Conservation (phyloP, 306 rosid species). For the Fragaria ananassa region DNA sequence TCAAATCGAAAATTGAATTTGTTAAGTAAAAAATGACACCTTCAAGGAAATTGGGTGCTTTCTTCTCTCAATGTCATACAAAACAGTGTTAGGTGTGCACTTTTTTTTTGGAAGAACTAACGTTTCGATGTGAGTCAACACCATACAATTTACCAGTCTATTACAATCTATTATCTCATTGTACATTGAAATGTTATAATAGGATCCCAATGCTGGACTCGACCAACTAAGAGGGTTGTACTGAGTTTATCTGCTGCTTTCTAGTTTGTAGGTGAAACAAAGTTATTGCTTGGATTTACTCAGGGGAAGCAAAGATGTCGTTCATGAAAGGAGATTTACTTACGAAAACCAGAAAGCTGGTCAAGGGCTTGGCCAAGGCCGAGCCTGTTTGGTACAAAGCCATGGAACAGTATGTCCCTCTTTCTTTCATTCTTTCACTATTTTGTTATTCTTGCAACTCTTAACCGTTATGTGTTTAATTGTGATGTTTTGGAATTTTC, state of each 20-base stretch:
- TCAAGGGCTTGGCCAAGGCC: constrained; percentile 74
- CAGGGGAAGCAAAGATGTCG: constrained; percentile 48
- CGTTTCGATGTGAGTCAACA: no score
- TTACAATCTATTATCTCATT: no score
- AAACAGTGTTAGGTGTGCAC: no score
- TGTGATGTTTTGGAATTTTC: constrained; percentile 5
- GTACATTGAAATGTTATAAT: not conserved
- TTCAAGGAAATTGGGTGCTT: no score
- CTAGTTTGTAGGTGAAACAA: not conserved
- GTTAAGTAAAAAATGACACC: no score
- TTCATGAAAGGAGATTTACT: constrained; percentile 77
- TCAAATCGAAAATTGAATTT: no score
- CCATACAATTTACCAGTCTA: no score
- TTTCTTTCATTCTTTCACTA: constrained; percentile 14
- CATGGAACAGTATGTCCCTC: constrained; percentile 66
- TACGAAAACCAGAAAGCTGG: constrained; percentile 66
- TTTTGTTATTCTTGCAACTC: not conserved
- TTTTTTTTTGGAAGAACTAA: no score
- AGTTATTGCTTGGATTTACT: not conserved
- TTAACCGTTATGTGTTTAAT: not conserved
- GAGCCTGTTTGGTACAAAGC: constrained; percentile 95
- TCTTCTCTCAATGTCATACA: no score
- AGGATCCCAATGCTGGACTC: not conserved
- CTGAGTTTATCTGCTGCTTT: constrained; percentile 7
- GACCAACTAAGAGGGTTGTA: not conserved